A percentile compares a stretch with the other conserved stretches of the same genome.
Evolutionary conservation across 1,139 yeast genomes (phyloP).

Genomic region (Zygosaccharomyces sapae): DNA sequence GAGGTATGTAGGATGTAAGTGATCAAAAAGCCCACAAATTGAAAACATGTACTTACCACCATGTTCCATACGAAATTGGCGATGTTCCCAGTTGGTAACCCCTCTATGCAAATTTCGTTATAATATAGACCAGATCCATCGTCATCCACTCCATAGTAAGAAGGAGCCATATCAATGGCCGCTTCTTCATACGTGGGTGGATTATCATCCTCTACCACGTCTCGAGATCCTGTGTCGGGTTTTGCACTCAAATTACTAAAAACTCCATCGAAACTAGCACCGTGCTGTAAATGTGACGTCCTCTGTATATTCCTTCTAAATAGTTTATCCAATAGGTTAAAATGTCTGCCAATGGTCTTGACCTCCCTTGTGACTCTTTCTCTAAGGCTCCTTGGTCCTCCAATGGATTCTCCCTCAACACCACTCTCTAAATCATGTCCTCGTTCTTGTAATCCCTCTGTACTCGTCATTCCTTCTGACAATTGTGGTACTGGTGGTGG

Average conservation of each 20-base stretch:
- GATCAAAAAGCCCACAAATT: slow-evolving; percentile 85
- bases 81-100: slow-evolving; percentile 91
- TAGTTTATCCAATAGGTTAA: slow-evolving; percentile 39
- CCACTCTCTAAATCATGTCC: slow-evolving; percentile 4
- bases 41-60: slow-evolving; percentile 83
- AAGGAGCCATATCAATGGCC: slow-evolving; percentile 91
- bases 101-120: slow-evolving; percentile 92
- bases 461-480: not conserved
- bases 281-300: slow-evolving; percentile 19
- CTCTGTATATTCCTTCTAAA: slow-evolving; percentile 26
- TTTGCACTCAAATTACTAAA: slow-evolving; percentile 88
- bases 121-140: slow-evolving; percentile 57
- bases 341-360: slow-evolving; percentile 31
- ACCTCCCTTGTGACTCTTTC: slow-evolving; percentile 27
- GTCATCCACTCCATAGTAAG: slow-evolving; percentile 92
- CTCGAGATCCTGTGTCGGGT: slow-evolving; percentile 45
- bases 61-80: slow-evolving; percentile 88
- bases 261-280: slow-evolving; percentile 67
- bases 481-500: not conserved
- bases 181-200: slow-evolving; percentile 98
- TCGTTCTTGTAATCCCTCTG: not conserved
- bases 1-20: slow-evolving; percentile 92
- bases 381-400: slow-evolving; percentile 18
- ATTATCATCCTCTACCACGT: slow-evolving; percentile 43
- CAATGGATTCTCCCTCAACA: slow-evolving; percentile 4